Conservation (phyloP, 2,329 filamentous ascomycete species). For the Aspergillus puulaauensis region DNA sequence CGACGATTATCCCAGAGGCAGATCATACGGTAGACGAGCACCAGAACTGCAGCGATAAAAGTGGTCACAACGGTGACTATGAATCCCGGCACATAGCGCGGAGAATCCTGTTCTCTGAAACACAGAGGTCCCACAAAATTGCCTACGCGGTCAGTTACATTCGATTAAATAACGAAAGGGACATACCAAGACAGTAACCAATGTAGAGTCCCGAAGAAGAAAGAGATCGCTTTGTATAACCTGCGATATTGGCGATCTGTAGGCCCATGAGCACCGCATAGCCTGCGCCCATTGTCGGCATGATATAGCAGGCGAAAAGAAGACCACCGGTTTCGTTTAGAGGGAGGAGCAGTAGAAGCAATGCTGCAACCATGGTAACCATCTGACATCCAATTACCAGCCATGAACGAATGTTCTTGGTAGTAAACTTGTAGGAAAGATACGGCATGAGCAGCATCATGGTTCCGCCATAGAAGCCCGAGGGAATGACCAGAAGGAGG, state of each 20-base stretch:
- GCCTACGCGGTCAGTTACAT: conserved; percentile 17
- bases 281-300: conserved; percentile 46
- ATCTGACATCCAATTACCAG: conserved; percentile 42
- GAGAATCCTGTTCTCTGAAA: conserved; percentile 43
- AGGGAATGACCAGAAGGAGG: conserved; percentile 44
- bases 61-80: conserved; percentile 39
- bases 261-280: conserved; percentile 55
- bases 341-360: conserved; percentile 48
- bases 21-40: conserved; percentile 45
- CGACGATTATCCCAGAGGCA: conserved; percentile 47
- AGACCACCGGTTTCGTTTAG: conserved; percentile 43
- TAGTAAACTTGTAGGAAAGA: conserved; percentile 38
- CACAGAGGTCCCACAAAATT: conserved; percentile 49
- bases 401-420: conserved; percentile 30
- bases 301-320: conserved; percentile 51
- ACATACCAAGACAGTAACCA: conserved; percentile 51
- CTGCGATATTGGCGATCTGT: conserved; percentile 52
- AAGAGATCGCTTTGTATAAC: conserved; percentile 53
- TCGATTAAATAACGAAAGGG: not conserved
- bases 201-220: conserved; percentile 52
- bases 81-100: conserved; percentile 42
- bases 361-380: conserved; percentile 42
- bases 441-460: conserved; percentile 42
- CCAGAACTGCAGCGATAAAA: conserved; percentile 34
- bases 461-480: conserved; percentile 39